phyloP scores from a whole-genome alignment of 768 basidiomycete species.

The Amanita thiersii region DNA sequence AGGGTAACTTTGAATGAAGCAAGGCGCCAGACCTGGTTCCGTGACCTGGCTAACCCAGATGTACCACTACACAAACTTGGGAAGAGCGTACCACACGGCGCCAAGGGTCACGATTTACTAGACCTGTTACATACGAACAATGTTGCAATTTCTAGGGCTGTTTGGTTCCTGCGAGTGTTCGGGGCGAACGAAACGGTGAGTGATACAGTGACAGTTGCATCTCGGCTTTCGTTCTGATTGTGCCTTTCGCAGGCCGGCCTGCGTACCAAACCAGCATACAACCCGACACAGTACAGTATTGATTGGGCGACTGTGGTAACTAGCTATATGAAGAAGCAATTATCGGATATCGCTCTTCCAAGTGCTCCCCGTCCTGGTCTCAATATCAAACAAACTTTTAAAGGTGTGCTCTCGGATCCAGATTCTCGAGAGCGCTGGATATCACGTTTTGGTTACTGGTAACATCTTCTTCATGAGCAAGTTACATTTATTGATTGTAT shows the following conservation, averaged over 20 bases:
- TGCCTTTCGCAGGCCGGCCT: constrained; percentile 47
- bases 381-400: constrained; percentile 81
- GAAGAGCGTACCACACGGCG: constrained; percentile 81
- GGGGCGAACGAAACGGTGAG: constrained; percentile 81
- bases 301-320: constrained; percentile 84
- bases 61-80: constrained; percentile 77
- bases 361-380: constrained; percentile 68
- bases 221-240: background rate
- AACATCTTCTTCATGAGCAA: constrained; percentile 10
- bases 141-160: constrained; percentile 72
- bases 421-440: constrained; percentile 72
- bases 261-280: constrained; percentile 72
- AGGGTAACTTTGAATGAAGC: constrained; percentile 74
- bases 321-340: constrained; percentile 75
- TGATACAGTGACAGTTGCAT: constrained; percentile 3
- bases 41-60: constrained; percentile 71
- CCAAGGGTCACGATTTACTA: constrained; percentile 77
- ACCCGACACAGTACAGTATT: constrained; percentile 74
- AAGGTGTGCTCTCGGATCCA: constrained; percentile 65
- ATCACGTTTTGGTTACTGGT: constrained; percentile 76
- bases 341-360: constrained; percentile 71
- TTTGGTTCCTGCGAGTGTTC: constrained; percentile 83
- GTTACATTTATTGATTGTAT: background rate
- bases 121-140: constrained; percentile 71
- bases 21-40: constrained; percentile 77